Evolutionary conservation across 2,329 filamentous ascomycete species (phyloP), one percentile per base, ranked within the genome.

Genomic region (Graphilbum fragrans): DNA sequence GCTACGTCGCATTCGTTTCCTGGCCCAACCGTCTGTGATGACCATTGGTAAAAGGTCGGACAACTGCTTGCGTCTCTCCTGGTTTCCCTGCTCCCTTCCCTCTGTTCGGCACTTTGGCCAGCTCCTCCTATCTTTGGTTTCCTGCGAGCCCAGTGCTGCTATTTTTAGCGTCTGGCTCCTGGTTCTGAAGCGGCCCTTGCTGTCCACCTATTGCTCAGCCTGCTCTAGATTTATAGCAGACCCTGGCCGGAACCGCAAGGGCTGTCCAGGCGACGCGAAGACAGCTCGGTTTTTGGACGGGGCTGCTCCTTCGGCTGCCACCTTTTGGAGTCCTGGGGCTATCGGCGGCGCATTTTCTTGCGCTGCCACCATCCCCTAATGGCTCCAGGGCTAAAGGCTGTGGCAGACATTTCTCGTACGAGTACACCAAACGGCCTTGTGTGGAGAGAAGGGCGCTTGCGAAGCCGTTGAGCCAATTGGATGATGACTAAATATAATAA

Each of bases 341-440:
- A 5, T 16, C 14, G 6, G 11, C 12, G 29, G 11, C 14, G 6
- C 29, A 29, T 29, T 34, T 8, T 4, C 32, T 34, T 11, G 9
- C 31, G 6, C 8, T 6, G 31, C 31, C n/a, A 11, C n/a, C 9
- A 6, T 32, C 10, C 16, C 16, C 16, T 11, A 16, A 34, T 14
- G 72, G 71, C 74, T 69, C 68, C 66, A 54, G 60, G 65, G 67
- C 72, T 71, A 78, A 77, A 77, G 71, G 72, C 73, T 61, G 69
- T 63, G 67, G 69, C 65, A 55, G 55, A 78, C 63, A 76, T 18
- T 31, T 7, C 29, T 7, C 23, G 23, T 12, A 27, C 7, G 23
- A 12, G 11, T 31, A 5, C 29, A 31, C 11, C 11, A 14, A 10
- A 14, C 5, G 5, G 6, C n/a, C 11, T 31, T 31, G 29, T 31